Conservation (phyloP, 768 basidiomycete species). For the Russula griseocarnosa region DNA sequence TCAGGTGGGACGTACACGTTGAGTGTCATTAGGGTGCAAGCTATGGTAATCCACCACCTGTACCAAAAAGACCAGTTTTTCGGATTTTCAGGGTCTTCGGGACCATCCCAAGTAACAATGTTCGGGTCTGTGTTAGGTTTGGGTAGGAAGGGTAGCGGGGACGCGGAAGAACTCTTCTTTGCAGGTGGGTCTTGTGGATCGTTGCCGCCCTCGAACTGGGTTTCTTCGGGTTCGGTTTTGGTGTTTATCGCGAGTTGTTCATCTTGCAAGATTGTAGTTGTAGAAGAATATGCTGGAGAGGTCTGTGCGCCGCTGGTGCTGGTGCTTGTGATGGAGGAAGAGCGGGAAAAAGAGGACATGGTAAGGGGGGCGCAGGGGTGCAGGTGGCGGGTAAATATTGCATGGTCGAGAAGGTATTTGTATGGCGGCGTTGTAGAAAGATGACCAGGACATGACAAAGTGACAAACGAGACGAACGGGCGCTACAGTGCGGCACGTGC, state of each 20-base stretch:
- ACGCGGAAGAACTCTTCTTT: not conserved
- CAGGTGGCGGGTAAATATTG: too few relatives aligned
- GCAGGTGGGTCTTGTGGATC: not conserved
- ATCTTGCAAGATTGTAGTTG: not conserved
- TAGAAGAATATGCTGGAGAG: not conserved
- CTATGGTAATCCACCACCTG: conserved; percentile 23
- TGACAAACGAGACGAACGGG: not conserved
- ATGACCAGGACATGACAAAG: not conserved
- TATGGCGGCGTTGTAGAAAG: not conserved
- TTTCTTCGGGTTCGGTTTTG: not conserved
- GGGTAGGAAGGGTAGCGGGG: conserved; percentile 4
- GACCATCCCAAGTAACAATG: conserved; percentile 22
- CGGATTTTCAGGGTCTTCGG: conserved; percentile 25
- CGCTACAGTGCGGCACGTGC: not conserved
- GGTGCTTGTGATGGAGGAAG: not conserved
- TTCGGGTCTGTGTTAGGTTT: conserved; percentile 21
- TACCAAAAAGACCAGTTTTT: conserved; percentile 26
- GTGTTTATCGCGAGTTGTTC: not conserved
- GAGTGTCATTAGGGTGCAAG: conserved; percentile 11
- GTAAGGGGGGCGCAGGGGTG: not conserved
- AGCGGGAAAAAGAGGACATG: not conserved
- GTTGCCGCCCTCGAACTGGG: not conserved
- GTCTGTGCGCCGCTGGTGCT: too few relatives aligned
- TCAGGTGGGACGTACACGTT: conserved; percentile 22
- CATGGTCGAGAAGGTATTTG: conserved; percentile 5